Percentiles rank a stretch among this genome's conserved stretches.
Conservation (phyloP, 345 rosid species). For the Chamaenerion angustifolium region DNA sequence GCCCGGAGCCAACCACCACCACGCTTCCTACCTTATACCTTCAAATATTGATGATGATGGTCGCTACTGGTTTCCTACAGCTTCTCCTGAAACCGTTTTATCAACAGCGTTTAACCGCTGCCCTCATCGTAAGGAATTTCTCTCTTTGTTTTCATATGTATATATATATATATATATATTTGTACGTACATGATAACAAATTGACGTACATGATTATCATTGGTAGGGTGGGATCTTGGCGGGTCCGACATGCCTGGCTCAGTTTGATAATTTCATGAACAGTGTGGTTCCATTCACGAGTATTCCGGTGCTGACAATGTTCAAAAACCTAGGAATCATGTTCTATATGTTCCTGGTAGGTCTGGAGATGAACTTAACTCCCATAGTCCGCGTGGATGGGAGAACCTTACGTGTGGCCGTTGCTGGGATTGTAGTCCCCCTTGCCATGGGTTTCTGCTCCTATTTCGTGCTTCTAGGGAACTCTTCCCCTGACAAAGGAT, state of each 20-base stretch:
- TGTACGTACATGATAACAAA: no score
- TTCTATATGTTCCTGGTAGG: slow-evolving; percentile 53
- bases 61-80: no score
- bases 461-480: slow-evolving; percentile 11
- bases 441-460: slow-evolving; percentile 17
- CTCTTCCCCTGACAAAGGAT: not conserved
- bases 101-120: no score
- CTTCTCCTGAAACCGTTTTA: no score
- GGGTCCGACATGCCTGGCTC: slow-evolving; percentile 22
- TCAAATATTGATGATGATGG: no score
- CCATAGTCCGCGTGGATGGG: slow-evolving; percentile 17
- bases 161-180: no score
- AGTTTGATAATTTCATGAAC: accelerated
- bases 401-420: slow-evolving; percentile 21
- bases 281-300: slow-evolving; percentile 17
- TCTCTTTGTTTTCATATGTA: no score
- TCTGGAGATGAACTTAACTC: slow-evolving; percentile 38
- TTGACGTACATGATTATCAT: no score
- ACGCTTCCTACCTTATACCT: no score
- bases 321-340: slow-evolving; percentile 29
- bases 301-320: slow-evolving; percentile 27
- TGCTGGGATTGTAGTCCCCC: slow-evolving; percentile 23
- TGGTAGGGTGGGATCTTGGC: slow-evolving; percentile 38
- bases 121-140: no score
- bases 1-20: no score